These are phyloP conservation scores for Dovyalis caffra DNA, from an alignment of 345 rosid species.

Conservation along the genomic window DNA sequence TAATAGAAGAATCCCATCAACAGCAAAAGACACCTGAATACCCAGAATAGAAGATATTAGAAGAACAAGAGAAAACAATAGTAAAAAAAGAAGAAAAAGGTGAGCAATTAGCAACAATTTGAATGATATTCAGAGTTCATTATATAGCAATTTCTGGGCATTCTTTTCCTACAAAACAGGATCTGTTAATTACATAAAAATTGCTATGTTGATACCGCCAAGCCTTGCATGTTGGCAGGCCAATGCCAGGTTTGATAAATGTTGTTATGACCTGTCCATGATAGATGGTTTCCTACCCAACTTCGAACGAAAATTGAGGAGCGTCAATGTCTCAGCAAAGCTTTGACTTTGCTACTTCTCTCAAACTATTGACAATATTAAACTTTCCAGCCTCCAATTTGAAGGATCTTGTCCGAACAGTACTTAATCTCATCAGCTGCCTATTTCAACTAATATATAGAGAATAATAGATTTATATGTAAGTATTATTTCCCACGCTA, in stretches of 20 bases:
- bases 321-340: no score
- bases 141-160: not conserved
- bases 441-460: no score
- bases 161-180: not conserved
- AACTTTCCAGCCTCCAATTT: no score
- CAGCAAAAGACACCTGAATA: constrained; percentile 71
- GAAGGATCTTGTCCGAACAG: no score
- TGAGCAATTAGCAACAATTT: not conserved
- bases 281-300: not conserved
- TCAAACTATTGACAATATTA: no score
- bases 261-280: not conserved
- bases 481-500: no score
- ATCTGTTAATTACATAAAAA: not conserved
- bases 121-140: not conserved
- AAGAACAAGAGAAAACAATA: not conserved
- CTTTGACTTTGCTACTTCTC: no score
- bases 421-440: no score
- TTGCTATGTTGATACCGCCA: not conserved
- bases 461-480: no score
- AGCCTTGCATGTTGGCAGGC: not conserved
- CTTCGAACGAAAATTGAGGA: not conserved
- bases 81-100: not conserved
- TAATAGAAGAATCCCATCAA: constrained; percentile 72
- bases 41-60: not conserved
- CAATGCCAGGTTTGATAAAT: not conserved